Conservation (phyloP, 176 grass and related monocot species). For the Neostapfia colusana region DNA sequence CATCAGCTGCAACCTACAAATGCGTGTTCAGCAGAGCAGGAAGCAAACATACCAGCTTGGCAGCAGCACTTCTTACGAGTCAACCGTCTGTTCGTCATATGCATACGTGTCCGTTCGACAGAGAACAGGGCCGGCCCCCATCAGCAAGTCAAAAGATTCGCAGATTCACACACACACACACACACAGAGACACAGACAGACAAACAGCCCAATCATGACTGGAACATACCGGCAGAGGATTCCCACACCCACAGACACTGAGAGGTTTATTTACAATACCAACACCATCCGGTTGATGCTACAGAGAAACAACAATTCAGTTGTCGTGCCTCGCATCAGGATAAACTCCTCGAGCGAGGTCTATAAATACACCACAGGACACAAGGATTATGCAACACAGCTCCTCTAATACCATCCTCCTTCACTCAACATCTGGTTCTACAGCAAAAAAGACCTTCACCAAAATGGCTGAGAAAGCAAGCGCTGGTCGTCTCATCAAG, state of each 20-base stretch:
- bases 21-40: not conserved
- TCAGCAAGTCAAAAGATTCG: conserved; percentile 45
- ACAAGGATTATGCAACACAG: conserved; percentile 23
- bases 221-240: conserved; percentile 24
- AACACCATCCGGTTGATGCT: not conserved
- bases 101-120: conserved; percentile 20
- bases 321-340: conserved; percentile 38
- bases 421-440: not conserved
- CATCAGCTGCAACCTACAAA: conserved; percentile 2
- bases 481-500: conserved; percentile 9
- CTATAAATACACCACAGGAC: conserved; percentile 42
- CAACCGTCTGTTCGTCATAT: conserved; percentile 12
- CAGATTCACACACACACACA: conserved; percentile 24
- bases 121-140: not conserved
- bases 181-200: conserved; percentile 38
- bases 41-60: conserved; percentile 37
- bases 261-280: conserved; percentile 19
- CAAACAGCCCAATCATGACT: conserved; percentile 44
- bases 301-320: conserved; percentile 34
- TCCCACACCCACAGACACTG: conserved; percentile 43
- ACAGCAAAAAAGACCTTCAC: conserved; percentile 5
- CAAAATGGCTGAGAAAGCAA: conserved; percentile 42
- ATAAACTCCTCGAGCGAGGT: conserved; percentile 23
- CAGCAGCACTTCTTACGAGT: conserved; percentile 20
- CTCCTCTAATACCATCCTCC: conserved; percentile 19